These are phyloP conservation scores for Fennellomyces sp. DNA, from an alignment of 371 early-diverging fungal genomes.

Conservation along the genomic window DNA sequence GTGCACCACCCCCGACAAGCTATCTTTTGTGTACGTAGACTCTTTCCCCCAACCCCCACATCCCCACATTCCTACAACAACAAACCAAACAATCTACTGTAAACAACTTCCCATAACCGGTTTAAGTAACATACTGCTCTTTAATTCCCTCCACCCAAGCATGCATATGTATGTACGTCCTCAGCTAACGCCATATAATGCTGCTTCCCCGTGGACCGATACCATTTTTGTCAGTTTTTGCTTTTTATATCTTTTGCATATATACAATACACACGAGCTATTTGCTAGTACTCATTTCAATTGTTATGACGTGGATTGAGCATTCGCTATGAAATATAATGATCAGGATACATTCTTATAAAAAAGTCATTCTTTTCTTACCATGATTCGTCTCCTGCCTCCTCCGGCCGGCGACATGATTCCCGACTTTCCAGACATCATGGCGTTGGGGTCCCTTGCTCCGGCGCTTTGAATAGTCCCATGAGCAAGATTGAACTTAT, in stretches of 20 bases:
- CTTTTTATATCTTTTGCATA: neutral
- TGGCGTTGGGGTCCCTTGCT: neutral
- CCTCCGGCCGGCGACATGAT: slow-evolving; percentile 7
- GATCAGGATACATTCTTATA: neutral
- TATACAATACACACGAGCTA: neutral
- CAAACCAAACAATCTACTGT: too few relatives aligned
- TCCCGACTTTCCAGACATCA: neutral
- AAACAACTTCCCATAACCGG: too few relatives aligned
- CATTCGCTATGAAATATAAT: neutral
- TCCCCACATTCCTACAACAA: too few relatives aligned
- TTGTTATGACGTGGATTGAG: neutral
- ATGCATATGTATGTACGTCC: neutral
- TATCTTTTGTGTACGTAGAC: too few relatives aligned
- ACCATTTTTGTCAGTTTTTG: neutral
- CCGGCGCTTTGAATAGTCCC: slow-evolving; percentile 20
- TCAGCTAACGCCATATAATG: neutral
- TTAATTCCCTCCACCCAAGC: neutral
- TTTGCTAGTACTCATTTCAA: neutral
- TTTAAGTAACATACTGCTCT: slow-evolving; percentile 2
- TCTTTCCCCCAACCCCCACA: neutral
- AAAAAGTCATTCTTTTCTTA: neutral
- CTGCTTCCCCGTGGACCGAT: neutral
- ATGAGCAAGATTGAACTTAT: slow-evolving; percentile 50
- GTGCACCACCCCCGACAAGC: too few relatives aligned
- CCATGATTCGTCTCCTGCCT: slow-evolving; percentile 6